Base-by-base conservation (phyloP, 148 eudicot species). In the Talinum fruticosum region DNA sequence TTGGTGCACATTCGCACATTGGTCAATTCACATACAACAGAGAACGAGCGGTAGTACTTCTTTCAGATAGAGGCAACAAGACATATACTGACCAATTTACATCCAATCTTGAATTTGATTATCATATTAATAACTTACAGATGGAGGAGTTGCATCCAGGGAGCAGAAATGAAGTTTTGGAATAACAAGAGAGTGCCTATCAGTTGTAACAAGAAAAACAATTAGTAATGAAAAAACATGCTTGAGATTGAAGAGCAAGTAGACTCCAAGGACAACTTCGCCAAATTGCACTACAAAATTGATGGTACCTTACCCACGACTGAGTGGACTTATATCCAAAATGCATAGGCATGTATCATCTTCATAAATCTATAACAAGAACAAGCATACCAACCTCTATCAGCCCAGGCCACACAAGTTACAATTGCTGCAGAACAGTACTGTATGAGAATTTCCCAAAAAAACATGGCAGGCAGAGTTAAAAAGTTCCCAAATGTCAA, bases 301-400 rank as follows among this genome's bases (percentile, higher is more conserved):
- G 71, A 86, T 88, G 86, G 90, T 96, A 96, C 97, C 97, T 96
- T 96, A 96, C 99, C 99, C 99, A 87, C 75, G 91, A 88, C 93
- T 87, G 81, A 93, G 85, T 33, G 99, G 99, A 88, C 80, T 89
- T 62, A 81, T 85, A 81, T 96, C 99, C 95, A 96, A 85, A 81
- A 96, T 91, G 89, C 98, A 91, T n/a, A 96, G 74, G 87, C 99
- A 93, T 29, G 75, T 74, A 37, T 93, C 95, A 82, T 96, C 99
- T 82, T 96, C 99, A 64, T 91, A 96, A 66, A 96, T 77, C 99
- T 96, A 90, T 53, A 2, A 47, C 14, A 75, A 32, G 19, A 71
- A 71, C 51, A 68, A 78, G 45, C 37, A 81, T 51, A 28, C 73
- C 15, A 54, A 29, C 36, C 54, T 28, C 34, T 0, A 47, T 82